phyloP scores from a whole-genome alignment of 2,329 filamentous ascomycete genomes.

The Fulvia fulva region DNA sequence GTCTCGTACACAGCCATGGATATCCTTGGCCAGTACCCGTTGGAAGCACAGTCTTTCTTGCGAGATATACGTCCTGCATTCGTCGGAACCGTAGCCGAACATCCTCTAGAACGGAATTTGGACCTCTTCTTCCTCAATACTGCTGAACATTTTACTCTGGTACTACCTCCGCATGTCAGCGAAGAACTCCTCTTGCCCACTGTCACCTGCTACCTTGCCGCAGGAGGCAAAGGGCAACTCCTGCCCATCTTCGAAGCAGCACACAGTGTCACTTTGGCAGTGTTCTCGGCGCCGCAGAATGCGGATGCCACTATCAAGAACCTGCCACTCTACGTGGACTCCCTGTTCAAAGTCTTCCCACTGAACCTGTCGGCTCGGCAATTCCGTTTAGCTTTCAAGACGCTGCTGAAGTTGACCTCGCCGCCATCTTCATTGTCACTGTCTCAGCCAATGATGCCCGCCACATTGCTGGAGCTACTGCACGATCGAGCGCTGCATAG shows the following conservation, averaged over 20 bases:
- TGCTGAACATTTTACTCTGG: slow-evolving; percentile 75
- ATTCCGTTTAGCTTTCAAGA: slow-evolving; percentile 84
- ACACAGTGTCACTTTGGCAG: slow-evolving; percentile 75
- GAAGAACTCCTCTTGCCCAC: slow-evolving; percentile 71
- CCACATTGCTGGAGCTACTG: slow-evolving; percentile 74
- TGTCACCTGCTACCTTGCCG: slow-evolving; percentile 67
- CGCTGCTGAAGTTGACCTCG: slow-evolving; percentile 73
- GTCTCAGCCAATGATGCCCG: slow-evolving; percentile 71
- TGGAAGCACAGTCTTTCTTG: slow-evolving; percentile 64
- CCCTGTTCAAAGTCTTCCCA: slow-evolving; percentile 75
- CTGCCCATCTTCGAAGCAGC: slow-evolving; percentile 81
- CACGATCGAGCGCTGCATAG: slow-evolving; percentile 60
- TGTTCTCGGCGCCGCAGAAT: slow-evolving; percentile 76
- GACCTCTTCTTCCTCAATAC: slow-evolving; percentile 86
- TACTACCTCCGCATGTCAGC: slow-evolving; percentile 62
- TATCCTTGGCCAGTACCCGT: slow-evolving; percentile 67
- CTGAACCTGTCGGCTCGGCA: slow-evolving; percentile 73
- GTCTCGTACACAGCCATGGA: slow-evolving; percentile 80
- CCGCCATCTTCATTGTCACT: slow-evolving; percentile 73
- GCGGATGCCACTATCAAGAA: slow-evolving; percentile 65
- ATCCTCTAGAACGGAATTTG: slow-evolving; percentile 67
- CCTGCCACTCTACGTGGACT: slow-evolving; percentile 78
- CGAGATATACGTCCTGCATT: slow-evolving; percentile 56
- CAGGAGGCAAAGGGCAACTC: slow-evolving; percentile 55
- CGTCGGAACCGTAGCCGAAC: slow-evolving; percentile 53